Evolutionary conservation across 768 basidiomycete genomes (phyloP).

Genomic region (Strobilomyces confusus): DNA sequence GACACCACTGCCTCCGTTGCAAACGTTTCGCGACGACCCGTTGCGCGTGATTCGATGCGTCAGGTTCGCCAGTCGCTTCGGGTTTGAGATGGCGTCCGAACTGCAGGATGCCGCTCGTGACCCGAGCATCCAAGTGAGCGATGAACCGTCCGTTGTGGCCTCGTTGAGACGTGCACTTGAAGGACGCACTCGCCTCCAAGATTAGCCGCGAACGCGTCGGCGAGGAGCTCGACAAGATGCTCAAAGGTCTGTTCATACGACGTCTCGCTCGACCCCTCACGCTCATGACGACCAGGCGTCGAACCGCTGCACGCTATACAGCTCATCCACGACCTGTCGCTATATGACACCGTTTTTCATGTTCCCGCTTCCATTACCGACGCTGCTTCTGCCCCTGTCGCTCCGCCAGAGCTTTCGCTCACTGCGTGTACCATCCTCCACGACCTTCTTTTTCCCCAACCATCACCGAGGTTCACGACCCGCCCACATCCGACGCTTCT

Average conservation of each 20-base stretch:
- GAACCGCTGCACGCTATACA: conserved; percentile 72
- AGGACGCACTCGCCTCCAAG: conserved; percentile 70
- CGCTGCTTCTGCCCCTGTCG: conserved; percentile 43
- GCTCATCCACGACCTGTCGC: conserved; percentile 67
- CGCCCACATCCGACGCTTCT: conserved; percentile 39
- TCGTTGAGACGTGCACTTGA: background rate
- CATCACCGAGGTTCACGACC: conserved; percentile 12
- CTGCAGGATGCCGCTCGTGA: conserved; percentile 61
- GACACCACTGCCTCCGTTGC: conserved; percentile 80
- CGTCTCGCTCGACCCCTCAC: background rate
- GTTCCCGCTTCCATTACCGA: conserved; percentile 44
- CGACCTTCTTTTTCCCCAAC: conserved; percentile 36
- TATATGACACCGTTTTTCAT: conserved; percentile 67
- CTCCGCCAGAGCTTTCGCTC: conserved; percentile 42
- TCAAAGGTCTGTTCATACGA: conserved; percentile 55
- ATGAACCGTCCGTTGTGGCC: background rate
- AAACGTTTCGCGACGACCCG: conserved; percentile 94
- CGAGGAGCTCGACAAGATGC: conserved; percentile 91
- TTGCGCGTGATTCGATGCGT: conserved; percentile 87
- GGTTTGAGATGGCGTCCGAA: conserved; percentile 71
- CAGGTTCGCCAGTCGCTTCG: conserved; percentile 88
- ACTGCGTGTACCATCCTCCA: conserved; percentile 58
- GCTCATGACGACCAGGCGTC: conserved; percentile 44
- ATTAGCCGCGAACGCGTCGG: conserved; percentile 91
- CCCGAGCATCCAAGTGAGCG: conserved; percentile 55